These are phyloP conservation scores for Moringa oleifera DNA, from an alignment of 345 rosid species.

Conservation along the genomic window DNA sequence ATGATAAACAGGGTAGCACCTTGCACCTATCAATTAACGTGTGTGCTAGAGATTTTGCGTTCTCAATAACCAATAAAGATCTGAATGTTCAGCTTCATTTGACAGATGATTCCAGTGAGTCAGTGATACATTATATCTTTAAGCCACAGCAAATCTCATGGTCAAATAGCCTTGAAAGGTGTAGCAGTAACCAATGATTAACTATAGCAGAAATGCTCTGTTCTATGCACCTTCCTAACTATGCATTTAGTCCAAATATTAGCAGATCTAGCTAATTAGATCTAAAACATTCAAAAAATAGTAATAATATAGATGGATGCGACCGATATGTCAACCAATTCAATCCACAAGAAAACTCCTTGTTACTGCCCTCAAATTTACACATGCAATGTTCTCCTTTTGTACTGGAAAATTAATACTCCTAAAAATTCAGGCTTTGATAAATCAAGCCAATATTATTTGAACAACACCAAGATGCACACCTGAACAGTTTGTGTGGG, in stretches of 20 bases:
- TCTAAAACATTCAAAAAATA: not conserved
- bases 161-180: not conserved
- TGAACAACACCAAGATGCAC: constrained; percentile 18
- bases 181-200: not conserved
- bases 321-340: not conserved
- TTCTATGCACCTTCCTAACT: not conserved
- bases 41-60: not conserved
- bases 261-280: not conserved
- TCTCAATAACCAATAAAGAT: too few species aligned
- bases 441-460: not conserved
- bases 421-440: not conserved
- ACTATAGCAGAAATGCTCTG: not conserved
- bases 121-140: not conserved
- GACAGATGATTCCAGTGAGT: not conserved
- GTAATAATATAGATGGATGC: not conserved
- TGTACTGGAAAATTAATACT: not conserved
- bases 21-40: not conserved
- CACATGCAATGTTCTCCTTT: not conserved
- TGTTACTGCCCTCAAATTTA: not conserved
- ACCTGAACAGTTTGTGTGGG: constrained; percentile 90
- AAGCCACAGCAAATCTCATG: not conserved
- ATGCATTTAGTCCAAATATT: too few species aligned
- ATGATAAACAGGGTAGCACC: not conserved
- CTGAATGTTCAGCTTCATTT: not conserved
- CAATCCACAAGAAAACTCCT: constrained; percentile 6